Evolutionary conservation across 345 rosid genomes (phyloP).

Genomic region (Hibiscus trionum): DNA sequence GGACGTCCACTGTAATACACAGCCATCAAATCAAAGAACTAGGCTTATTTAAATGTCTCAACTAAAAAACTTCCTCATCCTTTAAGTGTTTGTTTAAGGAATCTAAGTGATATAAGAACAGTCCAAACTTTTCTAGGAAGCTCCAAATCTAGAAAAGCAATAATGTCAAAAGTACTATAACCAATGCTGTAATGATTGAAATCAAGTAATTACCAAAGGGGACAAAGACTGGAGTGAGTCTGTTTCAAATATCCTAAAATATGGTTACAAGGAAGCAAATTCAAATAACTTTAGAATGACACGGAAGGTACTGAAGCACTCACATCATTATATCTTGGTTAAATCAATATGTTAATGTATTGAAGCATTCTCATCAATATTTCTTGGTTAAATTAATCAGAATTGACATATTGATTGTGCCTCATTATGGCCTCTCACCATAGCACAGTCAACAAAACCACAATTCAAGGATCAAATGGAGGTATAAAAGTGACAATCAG

Average conservation of each 20-base stretch:
- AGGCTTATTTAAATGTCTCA: neutral
- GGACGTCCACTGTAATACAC: neutral
- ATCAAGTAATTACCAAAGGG: neutral
- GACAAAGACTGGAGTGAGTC: neutral
- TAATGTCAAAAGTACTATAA: neutral
- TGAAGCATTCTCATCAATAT: neutral
- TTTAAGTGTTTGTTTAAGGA: neutral
- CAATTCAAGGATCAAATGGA: neutral
- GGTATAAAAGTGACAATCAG: neutral
- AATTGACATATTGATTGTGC: neutral
- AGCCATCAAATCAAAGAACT: neutral
- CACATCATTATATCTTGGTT: neutral
- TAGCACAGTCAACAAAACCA: neutral
- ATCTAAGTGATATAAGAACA: neutral
- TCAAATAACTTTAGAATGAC: neutral
- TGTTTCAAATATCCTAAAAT: neutral
- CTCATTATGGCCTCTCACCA: neutral
- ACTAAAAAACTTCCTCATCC: neutral
- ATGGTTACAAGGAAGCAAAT: neutral
- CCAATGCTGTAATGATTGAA: neutral
- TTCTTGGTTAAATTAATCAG: neutral
- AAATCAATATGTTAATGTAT: conserved; percentile 3
- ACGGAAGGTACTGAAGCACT: neutral
- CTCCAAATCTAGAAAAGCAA: neutral
- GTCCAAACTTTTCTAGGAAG: neutral